A percentile compares a stretch with the other conserved stretches of the same genome.
phyloP scores from a whole-genome alignment of 805 yeast species.

The Suhomyces faveliae region DNA sequence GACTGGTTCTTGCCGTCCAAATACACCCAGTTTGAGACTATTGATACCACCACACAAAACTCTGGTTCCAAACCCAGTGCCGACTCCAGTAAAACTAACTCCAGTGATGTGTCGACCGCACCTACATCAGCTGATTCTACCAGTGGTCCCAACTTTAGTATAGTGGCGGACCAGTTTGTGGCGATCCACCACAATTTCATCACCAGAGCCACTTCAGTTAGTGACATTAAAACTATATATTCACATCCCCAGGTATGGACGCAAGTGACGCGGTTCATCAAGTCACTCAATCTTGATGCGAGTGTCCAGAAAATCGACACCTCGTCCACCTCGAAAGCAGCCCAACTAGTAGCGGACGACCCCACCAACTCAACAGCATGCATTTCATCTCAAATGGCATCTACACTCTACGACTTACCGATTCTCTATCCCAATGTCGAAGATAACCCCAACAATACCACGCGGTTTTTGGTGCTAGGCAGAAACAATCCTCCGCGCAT shows the following conservation, averaged over 20 bases:
- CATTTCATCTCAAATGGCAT: conserved; percentile 69
- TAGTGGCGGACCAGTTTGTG: conserved; percentile 80
- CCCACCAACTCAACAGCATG: conserved; percentile 53
- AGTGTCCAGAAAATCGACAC: conserved; percentile 59
- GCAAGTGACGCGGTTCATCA: conserved; percentile 65
- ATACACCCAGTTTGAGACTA: conserved; percentile 11
- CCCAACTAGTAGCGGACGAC: conserved; percentile 52
- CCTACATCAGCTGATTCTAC: background rate
- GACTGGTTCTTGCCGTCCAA: conserved; percentile 49
- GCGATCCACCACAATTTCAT: conserved; percentile 76
- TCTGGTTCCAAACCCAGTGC: too few relatives aligned
- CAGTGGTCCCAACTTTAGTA: conserved; percentile 37
- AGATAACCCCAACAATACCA: conserved; percentile 73
- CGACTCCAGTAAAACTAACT: background rate
- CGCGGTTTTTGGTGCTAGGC: conserved; percentile 76
- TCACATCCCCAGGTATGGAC: conserved; percentile 99
- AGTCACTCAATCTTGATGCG: conserved; percentile 22
- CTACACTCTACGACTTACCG: conserved; percentile 56
- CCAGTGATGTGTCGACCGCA: background rate
- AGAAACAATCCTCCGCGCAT: conserved; percentile 14
- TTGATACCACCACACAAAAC: background rate
- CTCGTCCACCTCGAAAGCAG: conserved; percentile 84
- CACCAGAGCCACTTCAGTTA: conserved; percentile 43
- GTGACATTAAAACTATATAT: conserved; percentile 56
- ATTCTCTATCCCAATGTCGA: conserved; percentile 59